Percentiles rank a stretch among this genome's conserved stretches.
Conservation (phyloP, 306 rosid genomes). For the Comarum palustre region DNA sequence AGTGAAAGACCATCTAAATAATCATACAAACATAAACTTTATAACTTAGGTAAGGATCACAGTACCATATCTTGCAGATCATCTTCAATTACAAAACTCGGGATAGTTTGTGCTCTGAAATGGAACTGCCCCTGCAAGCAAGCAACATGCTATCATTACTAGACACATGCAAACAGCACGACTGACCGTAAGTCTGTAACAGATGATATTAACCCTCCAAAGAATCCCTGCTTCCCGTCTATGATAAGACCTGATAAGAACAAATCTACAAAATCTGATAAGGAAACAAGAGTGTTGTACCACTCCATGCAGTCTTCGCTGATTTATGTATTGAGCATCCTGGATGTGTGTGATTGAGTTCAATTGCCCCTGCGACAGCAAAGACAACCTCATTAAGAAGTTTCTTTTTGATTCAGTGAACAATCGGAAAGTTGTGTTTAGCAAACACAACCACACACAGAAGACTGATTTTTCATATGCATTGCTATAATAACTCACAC, state of each 20-base stretch:
- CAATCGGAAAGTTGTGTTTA: neutral
- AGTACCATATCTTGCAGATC: constrained; percentile 35
- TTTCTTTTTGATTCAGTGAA: neutral
- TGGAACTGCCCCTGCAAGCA: constrained; percentile 44
- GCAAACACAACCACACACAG: neutral
- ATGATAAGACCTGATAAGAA: neutral
- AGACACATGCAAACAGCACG: neutral
- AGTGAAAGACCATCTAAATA: constrained; percentile 6
- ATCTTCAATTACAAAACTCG: constrained; percentile 29
- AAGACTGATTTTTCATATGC: constrained; percentile 3
- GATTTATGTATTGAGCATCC: constrained; percentile 29
- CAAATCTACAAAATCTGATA: neutral
- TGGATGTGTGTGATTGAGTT: constrained; percentile 40
- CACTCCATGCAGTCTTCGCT: constrained; percentile 42
- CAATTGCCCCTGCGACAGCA: constrained; percentile 38
- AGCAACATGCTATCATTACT: constrained; percentile 2
- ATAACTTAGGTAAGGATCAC: neutral
- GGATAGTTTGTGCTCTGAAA: constrained; percentile 33
- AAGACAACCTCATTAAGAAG: constrained; percentile 12
- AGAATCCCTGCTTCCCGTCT: neutral
- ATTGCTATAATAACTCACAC: constrained; percentile 22
- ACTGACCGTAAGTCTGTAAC: neutral
- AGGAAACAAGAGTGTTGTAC: constrained; percentile 28
- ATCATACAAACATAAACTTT: neutral
- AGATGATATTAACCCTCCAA: neutral